phyloP scores from a whole-genome alignment of 2,329 filamentous ascomycete species.

The Cadophora gregata region DNA sequence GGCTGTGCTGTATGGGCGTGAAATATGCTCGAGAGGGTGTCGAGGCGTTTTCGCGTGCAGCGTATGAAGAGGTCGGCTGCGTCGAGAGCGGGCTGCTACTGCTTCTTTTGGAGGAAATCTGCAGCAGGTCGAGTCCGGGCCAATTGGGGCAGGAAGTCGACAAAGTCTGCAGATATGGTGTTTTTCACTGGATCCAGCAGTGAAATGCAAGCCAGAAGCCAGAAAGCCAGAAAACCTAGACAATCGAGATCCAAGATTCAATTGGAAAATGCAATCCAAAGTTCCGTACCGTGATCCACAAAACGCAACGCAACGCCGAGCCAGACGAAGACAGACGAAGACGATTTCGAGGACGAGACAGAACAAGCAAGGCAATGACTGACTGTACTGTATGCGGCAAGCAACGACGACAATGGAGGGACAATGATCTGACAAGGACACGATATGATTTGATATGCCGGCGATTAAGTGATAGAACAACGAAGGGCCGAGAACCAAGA shows the following conservation, averaged over 20 bases:
- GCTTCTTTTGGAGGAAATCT: conserved; percentile 19
- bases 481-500: conserved; percentile 36
- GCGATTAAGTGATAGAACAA: conserved; percentile 24
- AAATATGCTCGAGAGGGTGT: not conserved
- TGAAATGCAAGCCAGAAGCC: conserved; percentile 31
- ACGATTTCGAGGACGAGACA: not conserved
- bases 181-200: conserved; percentile 43
- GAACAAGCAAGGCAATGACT: not conserved
- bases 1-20: not conserved
- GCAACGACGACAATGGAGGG: conserved; percentile 2
- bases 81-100: conserved; percentile 14
- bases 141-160: conserved; percentile 1
- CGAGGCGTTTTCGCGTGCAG: not conserved
- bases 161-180: conserved; percentile 12
- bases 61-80: conserved; percentile 19
- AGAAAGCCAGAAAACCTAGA: not conserved
- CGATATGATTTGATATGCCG: conserved; percentile 1
- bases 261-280: conserved; percentile 16
- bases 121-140: conserved; percentile 28
- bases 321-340: conserved; percentile 15
- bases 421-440: conserved; percentile 7
- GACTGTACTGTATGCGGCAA: conserved; percentile 11
- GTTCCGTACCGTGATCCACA: conserved; percentile 9
- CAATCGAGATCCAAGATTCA: conserved; percentile 3
- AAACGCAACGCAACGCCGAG: conserved; percentile 23